These are phyloP conservation scores for Friedmanniomyces simplex DNA, from an alignment of 495 filamentous ascomycete species.

Conservation along the genomic window DNA sequence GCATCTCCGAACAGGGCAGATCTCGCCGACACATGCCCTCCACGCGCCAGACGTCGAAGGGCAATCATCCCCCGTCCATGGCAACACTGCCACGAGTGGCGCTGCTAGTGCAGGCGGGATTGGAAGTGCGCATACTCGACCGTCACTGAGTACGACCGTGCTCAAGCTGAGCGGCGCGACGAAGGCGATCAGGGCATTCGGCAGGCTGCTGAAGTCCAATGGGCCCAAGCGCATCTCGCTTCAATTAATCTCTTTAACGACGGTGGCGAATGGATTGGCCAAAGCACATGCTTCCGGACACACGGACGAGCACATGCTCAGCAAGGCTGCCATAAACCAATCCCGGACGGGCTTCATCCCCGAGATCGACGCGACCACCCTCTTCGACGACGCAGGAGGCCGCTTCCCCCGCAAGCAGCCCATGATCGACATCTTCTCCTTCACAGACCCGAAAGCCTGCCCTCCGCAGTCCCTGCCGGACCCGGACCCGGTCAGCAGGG, in stretches of 20 bases:
- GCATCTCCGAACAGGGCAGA: constrained; percentile 1
- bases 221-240: background rate
- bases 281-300: background rate
- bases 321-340: background rate
- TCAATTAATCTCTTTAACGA: background rate
- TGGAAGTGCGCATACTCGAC: background rate
- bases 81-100: background rate
- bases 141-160: background rate
- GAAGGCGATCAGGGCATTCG: constrained; percentile 7
- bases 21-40: constrained; percentile 3
- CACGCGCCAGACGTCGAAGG: constrained; percentile 2
- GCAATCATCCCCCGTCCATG: background rate
- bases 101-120: background rate
- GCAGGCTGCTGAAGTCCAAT: background rate
- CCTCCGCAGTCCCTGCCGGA: background rate
- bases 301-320: background rate
- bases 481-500: too few relatives aligned
- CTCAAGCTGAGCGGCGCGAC: background rate
- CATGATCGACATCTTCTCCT: background rate
- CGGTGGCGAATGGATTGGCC: background rate
- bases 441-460: background rate
- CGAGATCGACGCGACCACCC: background rate
- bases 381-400: background rate
- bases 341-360: background rate
- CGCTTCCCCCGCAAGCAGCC: background rate